These are phyloP conservation scores for Venturia nashicola DNA, from an alignment of 2,329 filamentous ascomycete genomes.

Conservation along the genomic window DNA sequence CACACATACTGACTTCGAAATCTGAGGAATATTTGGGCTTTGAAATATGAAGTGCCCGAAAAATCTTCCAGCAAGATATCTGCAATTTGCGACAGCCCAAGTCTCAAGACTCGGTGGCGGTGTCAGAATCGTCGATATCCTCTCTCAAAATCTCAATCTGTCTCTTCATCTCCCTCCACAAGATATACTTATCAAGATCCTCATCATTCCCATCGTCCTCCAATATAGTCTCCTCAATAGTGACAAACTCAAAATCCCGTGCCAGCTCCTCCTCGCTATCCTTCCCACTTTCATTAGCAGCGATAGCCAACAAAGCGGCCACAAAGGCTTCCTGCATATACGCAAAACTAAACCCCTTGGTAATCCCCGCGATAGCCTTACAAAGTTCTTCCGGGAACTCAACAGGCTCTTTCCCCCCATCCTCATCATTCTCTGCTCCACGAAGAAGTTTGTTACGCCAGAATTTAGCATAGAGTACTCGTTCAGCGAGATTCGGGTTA, in stretches of 20 bases:
- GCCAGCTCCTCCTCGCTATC: not conserved
- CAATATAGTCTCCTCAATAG: not conserved
- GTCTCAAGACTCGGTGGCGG: not conserved
- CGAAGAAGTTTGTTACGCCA: slow-evolving; percentile 28
- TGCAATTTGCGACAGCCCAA: too few species aligned
- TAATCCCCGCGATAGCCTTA: slow-evolving; percentile 27
- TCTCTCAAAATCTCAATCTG: slow-evolving; percentile 30
- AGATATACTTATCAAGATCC: slow-evolving; percentile 24
- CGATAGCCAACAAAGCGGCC: slow-evolving; percentile 25
- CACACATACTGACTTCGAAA: too few species aligned
- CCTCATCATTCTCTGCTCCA: not conserved
- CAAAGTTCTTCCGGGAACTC: slow-evolving; percentile 30
- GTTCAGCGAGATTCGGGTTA: slow-evolving; percentile 25
- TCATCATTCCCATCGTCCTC: slow-evolving; percentile 13
- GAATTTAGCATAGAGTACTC: slow-evolving; percentile 30
- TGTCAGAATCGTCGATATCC: slow-evolving; percentile 19
- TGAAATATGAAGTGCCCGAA: too few species aligned
- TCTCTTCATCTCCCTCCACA: slow-evolving; percentile 30
- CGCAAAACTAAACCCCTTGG: slow-evolving; percentile 32
- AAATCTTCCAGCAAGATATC: too few species aligned
- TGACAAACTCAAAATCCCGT: not conserved
- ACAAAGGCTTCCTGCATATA: slow-evolving; percentile 35
- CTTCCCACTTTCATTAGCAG: slow-evolving; percentile 8
- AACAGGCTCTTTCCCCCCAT: slow-evolving; percentile 19
- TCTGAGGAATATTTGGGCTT: too few species aligned